A percentile compares a stretch with the other conserved stretches of the same genome.
Conservation (phyloP, 768 basidiomycete genomes). For the Pholiota conissans region DNA sequence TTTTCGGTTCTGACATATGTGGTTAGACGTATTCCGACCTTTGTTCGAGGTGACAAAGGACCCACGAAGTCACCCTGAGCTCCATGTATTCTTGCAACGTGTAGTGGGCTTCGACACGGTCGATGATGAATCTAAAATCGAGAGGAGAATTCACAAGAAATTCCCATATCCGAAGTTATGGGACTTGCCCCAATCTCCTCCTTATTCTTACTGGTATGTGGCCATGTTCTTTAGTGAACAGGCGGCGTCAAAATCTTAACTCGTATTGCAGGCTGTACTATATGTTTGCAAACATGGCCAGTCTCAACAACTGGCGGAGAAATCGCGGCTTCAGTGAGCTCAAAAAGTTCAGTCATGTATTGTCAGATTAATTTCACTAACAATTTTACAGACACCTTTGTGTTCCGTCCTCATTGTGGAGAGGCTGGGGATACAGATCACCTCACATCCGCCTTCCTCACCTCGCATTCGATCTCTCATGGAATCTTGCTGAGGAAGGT, state of each 20-base stretch:
- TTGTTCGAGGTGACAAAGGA: conserved; percentile 96
- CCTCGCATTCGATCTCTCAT: conserved; percentile 97
- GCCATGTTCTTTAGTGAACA: background rate
- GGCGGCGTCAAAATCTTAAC: background rate
- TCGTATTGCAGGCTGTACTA: conserved; percentile 78
- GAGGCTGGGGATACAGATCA: conserved; percentile 99
- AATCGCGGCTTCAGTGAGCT: conserved; percentile 83
- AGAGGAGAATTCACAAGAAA: conserved; percentile 89
- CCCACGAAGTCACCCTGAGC: conserved; percentile 85
- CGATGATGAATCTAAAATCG: conserved; percentile 95
- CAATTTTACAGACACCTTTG: conserved; percentile 77
- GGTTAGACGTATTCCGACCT: conserved; percentile 85
- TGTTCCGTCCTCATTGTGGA: conserved; percentile 94
- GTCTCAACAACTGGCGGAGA: conserved; percentile 90
- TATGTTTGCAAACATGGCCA: conserved; percentile 96
- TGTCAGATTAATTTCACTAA: background rate
- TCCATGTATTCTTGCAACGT: conserved; percentile 93
- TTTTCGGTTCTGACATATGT: background rate
- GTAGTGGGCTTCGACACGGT: conserved; percentile 98
- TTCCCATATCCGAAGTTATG: conserved; percentile 91
- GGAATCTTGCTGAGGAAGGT: conserved; percentile 99
- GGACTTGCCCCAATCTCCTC: conserved; percentile 88
- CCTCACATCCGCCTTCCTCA: conserved; percentile 92
- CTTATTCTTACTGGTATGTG: conserved; percentile 90
- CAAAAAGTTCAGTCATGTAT: background rate